Percentiles rank a stretch among this genome's conserved stretches.
phyloP scores from a whole-genome alignment of 116 monocot genomes.

The Thalassia testudinum region DNA sequence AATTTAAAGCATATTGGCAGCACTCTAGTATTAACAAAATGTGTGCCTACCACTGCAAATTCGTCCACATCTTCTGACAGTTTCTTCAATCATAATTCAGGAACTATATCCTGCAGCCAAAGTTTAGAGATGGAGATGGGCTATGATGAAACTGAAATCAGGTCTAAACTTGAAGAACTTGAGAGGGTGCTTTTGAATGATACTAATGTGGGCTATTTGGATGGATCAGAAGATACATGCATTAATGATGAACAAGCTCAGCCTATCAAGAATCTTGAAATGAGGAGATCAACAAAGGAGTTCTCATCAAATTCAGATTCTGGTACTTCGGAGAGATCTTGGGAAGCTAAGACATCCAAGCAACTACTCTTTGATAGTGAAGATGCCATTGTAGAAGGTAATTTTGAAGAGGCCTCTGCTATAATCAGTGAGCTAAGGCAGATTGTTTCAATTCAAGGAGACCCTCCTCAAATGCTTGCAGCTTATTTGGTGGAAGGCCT shows the following conservation, averaged over 20 bases:
- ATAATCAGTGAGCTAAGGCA: conserved; percentile 59
- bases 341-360: conserved; percentile 46
- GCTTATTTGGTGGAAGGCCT: conserved; percentile 91
- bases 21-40: no score
- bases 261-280: conserved; percentile 35
- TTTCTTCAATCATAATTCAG: no score
- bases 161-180: conserved; percentile 71
- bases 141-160: no score
- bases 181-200: conserved; percentile 63
- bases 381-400: conserved; percentile 52
- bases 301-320: conserved; percentile 64
- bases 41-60: no score
- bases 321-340: conserved; percentile 27
- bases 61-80: no score
- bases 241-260: conserved; percentile 56
- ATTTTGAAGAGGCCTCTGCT: conserved; percentile 37
- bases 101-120: no score
- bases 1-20: no score
- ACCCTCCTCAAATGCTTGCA: conserved; percentile 78
- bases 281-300: conserved; percentile 51
- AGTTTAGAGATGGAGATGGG: no score
- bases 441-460: conserved; percentile 82
- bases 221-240: conserved; percentile 7
- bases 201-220: conserved; percentile 29
- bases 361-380: conserved; percentile 86